Evolutionary conservation across 441 rosid genomes (phyloP), one percentile per base, ranked within the genome.

Genomic region (Capsella rubella): DNA sequence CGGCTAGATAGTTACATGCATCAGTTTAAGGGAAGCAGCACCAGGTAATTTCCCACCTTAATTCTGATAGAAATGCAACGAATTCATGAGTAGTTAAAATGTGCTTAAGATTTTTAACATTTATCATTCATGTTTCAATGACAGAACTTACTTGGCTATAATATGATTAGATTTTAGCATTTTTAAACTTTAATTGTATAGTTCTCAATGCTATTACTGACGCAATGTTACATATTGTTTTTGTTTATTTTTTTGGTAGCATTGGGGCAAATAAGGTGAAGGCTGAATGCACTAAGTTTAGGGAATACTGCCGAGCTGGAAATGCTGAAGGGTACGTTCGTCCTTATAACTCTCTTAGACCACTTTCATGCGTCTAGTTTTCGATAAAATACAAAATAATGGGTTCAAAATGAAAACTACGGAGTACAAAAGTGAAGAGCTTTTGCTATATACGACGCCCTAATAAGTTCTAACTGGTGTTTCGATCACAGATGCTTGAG

Each of bases 251-350:
- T 7, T 82, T 53, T 67, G 75, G 74, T 83, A 94, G 99, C 91
- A 91, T 94, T 85, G 99, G 99, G 57, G 99, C 97, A 58, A 89
- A 87, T 80, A 94, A 87, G 86, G 97, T 94, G 83, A 91, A 91
- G 82, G 90, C 92, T 66, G 93, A 89, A 85, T 82, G 94, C 90
- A 82, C 97, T 53, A 79, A 74, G 76, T 89, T 91, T 55, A 81
- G 88, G 76, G 99, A 92, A 86, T 85, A 87, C 80, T 94, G 99
- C 90, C 78, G 72, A 73, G 80, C 86, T 60, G 91, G 89, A 80
- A 94, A 89, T 80, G 90, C 82, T 57, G 95, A 94, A 82, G 99
- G 97, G 99, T 94, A 84, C 59, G 32, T 63, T 42, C 58, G 56
- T 59, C 69, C 57, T 68, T 63, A 21, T 34, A 34, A 60, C 45